Percentiles rank a stretch among this genome's conserved stretches.
Evolutionary conservation across 345 rosid genomes (phyloP).

Genomic region (Psidium friedrichsthalianum): DNA sequence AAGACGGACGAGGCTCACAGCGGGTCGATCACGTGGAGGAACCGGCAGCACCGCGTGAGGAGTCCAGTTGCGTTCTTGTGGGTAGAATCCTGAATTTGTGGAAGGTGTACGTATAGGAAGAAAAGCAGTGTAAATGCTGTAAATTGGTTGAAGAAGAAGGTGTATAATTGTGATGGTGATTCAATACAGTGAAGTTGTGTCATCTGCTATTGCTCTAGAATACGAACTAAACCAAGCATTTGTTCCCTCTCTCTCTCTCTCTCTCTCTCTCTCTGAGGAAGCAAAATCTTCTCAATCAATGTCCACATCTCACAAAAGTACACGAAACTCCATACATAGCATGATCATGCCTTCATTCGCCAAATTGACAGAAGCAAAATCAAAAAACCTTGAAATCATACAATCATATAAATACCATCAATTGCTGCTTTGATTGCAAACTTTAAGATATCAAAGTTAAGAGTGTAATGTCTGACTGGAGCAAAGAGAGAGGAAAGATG

Average conservation of each 20-base stretch:
- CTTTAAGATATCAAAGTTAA: neutral
- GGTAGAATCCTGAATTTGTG: neutral
- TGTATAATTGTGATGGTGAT: neutral
- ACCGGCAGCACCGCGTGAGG: slow-evolving; percentile 64
- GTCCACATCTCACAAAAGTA: neutral
- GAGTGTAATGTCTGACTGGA: neutral
- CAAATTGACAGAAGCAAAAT: neutral
- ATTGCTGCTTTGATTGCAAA: neutral
- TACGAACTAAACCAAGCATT: neutral
- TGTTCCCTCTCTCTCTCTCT: neutral
- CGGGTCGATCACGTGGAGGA: slow-evolving; percentile 16
- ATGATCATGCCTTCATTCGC: neutral
- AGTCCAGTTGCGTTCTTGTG: slow-evolving; percentile 43
- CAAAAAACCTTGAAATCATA: neutral
- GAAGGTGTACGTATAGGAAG: neutral
- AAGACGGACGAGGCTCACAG: slow-evolving; percentile 3
- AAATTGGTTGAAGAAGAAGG: neutral
- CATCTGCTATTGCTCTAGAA: neutral
- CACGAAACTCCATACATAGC: neutral
- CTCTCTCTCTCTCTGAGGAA: neutral
- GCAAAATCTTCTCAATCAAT: neutral
- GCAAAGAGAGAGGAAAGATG: neutral
- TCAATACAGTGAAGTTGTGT: neutral
- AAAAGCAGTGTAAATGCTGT: neutral
- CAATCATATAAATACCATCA: neutral